Percentiles rank a stretch among this genome's conserved stretches.
Conservation (phyloP, 2,329 filamentous ascomycete genomes). For the Phaeophleospora eucalypticola region DNA sequence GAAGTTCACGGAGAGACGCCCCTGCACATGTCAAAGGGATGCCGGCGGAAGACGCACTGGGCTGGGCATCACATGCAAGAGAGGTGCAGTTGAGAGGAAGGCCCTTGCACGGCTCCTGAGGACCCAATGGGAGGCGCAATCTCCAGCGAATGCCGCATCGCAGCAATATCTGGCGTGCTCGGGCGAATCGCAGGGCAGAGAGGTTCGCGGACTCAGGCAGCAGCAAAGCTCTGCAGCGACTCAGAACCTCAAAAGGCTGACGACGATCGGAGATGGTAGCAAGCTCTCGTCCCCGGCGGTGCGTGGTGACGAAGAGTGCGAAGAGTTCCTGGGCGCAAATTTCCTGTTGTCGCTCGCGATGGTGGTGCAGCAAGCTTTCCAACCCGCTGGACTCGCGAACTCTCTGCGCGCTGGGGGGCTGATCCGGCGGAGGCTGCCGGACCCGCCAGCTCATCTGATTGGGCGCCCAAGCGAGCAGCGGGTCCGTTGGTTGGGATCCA, state of each 20-base stretch:
- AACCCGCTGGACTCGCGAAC: no score
- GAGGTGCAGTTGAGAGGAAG: not conserved
- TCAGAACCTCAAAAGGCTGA: no score
- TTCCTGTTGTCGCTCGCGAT: no score
- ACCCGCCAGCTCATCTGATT: not conserved
- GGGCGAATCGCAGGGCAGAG: slow-evolving; percentile 1
- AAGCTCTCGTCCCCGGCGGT: no score
- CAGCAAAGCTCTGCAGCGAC: no score
- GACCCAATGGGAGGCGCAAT: not conserved
- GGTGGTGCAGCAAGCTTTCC: slow-evolving; percentile 1
- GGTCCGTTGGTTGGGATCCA: not conserved
- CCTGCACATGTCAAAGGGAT: slow-evolving; percentile 8
- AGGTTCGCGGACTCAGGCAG: no score
- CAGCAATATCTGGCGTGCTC: slow-evolving; percentile 2
- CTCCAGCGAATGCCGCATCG: not conserved
- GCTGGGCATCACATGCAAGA: slow-evolving; percentile 2
- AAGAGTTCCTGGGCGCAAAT: no score
- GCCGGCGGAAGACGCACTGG: not conserved
- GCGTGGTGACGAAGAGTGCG: no score
- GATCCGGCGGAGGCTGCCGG: not conserved
- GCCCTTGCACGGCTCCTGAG: not conserved
- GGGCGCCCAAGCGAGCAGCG: not conserved
- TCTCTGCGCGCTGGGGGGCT: no score
- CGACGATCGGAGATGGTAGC: no score
- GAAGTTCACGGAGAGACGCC: not conserved